These are phyloP conservation scores for Fusarium sp. DNA, from an alignment of 2,329 filamentous ascomycete species.

Conservation along the genomic window DNA sequence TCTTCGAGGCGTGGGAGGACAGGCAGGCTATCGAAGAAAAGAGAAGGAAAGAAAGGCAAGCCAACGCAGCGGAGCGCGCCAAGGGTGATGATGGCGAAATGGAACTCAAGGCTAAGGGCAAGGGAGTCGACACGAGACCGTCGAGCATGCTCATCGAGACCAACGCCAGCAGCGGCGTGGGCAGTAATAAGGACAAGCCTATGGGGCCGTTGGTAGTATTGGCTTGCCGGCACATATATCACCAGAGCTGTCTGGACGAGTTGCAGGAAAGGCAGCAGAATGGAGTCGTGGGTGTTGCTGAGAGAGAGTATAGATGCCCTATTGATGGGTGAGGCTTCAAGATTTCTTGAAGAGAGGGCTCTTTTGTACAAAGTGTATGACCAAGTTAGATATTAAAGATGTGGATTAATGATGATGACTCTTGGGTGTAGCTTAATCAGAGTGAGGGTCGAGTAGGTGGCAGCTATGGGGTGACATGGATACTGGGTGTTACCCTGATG, in stretches of 20 bases:
- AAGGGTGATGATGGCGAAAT: conserved; percentile 49
- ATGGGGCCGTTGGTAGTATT: conserved; percentile 73
- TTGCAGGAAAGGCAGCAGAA: conserved; percentile 64
- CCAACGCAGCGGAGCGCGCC: conserved; percentile 47
- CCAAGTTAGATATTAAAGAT: conserved; percentile 34
- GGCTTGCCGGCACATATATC: conserved; percentile 76
- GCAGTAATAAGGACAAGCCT: conserved; percentile 53
- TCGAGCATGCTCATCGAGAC: conserved; percentile 53
- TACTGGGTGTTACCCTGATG: not conserved
- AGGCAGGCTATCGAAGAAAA: conserved; percentile 60
- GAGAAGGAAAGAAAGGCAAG: conserved; percentile 56
- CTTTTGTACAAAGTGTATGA: conserved; percentile 40
- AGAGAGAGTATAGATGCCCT: conserved; percentile 64
- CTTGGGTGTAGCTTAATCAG: not conserved
- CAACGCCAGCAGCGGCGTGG: conserved; percentile 24
- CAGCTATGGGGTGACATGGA: not conserved
- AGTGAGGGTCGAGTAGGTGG: not conserved
- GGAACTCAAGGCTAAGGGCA: conserved; percentile 56
- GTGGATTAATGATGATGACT: conserved; percentile 42
- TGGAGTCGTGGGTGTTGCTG: conserved; percentile 56
- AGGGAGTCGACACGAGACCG: conserved; percentile 51
- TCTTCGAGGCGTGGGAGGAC: conserved; percentile 86
- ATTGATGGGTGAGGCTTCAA: conserved; percentile 59
- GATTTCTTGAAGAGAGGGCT: not conserved
- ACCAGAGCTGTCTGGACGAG: conserved; percentile 74